Base-by-base conservation (phyloP, 73 alveolate genomes). In the Tetrahymena malaccensis region DNA sequence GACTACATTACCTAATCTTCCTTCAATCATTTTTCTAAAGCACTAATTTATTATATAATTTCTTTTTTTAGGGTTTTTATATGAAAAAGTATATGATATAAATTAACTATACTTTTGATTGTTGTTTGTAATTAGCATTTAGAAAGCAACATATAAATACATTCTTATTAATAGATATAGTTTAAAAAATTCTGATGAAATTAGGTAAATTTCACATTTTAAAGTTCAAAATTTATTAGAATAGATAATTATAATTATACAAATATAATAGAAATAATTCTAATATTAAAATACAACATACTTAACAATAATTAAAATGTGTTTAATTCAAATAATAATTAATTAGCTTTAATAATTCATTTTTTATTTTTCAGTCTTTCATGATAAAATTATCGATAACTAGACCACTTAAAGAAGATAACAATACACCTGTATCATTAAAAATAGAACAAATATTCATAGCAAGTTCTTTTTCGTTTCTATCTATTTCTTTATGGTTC, bases 381-480 rank as follows among this genome's bases (percentile, higher is more conserved):
- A 70, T 25, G 35, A 70, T 70, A 70, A 70, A 70, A 70, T 70
- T 70, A 70, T 70, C 89, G 25, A 70, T 70, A n/a, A 70, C 89
- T 70, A 70, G 89, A 22, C 34, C 89, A 70, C 89, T 70, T 33
- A 70, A 70, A 11, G 89, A 70, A 3, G 89, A 70, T n/a, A 70
- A 31, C 10, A 70, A 12, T 22, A 70, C 89, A 70, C 89, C 89
- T 27, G 89, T 70, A 70, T 70, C 89, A 70, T 70, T 70, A 31
- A 70, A 70, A 70, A 95, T 95, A 25, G 97, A 95, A 38, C 94
- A 85, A 37, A 95, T 50, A 55, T 93, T 85, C 97, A 95, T 95
- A 21, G 95, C 93, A 31, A 95, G 94, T 95, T 95, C 97, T 40
- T 95, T 95, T 43, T 94, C 84, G 55, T 95, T 43, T 85, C 55